Percentiles rank a stretch among this genome's conserved stretches.
These are phyloP conservation scores for Ceratobasidium sp. DNA, from an alignment of 1,284 basidiomycete genomes.

Conservation along the genomic window DNA sequence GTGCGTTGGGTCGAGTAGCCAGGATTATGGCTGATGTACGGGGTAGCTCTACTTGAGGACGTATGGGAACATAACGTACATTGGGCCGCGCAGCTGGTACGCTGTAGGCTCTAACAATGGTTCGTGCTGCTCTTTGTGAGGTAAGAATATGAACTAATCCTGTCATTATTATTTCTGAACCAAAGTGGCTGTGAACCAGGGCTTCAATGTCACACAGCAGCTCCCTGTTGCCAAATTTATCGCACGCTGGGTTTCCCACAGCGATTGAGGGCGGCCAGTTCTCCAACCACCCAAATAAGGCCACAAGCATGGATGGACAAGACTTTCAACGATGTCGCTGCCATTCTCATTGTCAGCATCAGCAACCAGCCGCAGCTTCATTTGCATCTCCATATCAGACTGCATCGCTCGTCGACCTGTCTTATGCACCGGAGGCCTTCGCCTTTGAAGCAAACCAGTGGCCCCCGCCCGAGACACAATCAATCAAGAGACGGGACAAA, in stretches of 20 bases:
- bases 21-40: slow-evolving; percentile 15
- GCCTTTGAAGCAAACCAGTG: slow-evolving; percentile 72
- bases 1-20: slow-evolving; percentile 56
- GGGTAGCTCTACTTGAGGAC: slow-evolving; percentile 74
- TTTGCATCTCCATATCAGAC: slow-evolving; percentile 79
- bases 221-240: slow-evolving; percentile 61
- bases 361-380: slow-evolving; percentile 73
- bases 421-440: slow-evolving; percentile 77
- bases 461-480: slow-evolving; percentile 82
- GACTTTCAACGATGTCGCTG: slow-evolving; percentile 92
- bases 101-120: slow-evolving; percentile 77
- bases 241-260: slow-evolving; percentile 53
- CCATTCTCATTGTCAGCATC: slow-evolving; percentile 88
- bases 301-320: slow-evolving; percentile 87
- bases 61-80: slow-evolving; percentile 85
- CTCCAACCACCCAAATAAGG: slow-evolving; percentile 58
- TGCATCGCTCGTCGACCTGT: slow-evolving; percentile 76
- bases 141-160: slow-evolving; percentile 9
- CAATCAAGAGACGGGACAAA: slow-evolving; percentile 55
- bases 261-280: slow-evolving; percentile 85
- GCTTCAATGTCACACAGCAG: slow-evolving; percentile 83
- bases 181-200: slow-evolving; percentile 80
- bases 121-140: slow-evolving; percentile 57
- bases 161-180: slow-evolving; percentile 21
- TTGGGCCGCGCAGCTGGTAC: slow-evolving; percentile 91